Evolutionary conservation across 2,329 filamentous ascomycete genomes (phyloP), one percentile per base, ranked within the genome.

Genomic region (Coccinonectria pachysandricola): DNA sequence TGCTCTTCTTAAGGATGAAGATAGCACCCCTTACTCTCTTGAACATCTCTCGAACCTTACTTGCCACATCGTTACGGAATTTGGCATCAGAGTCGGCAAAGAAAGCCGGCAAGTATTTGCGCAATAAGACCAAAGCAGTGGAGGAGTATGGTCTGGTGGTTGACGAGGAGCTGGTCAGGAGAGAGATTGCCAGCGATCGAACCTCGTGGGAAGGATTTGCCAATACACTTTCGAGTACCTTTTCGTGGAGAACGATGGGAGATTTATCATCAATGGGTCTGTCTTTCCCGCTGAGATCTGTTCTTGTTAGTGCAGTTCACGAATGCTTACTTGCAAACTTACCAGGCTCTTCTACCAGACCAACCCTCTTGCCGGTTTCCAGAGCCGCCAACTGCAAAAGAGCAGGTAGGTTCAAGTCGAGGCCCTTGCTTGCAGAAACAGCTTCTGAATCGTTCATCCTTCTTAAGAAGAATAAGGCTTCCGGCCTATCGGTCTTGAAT

Each of bases 41-140:
- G 32, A 87, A 72, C 50, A 96, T 73, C 41, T 78, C 76, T 35
- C 83, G 78, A 3, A 79, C 74, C 35, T 82, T 71, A 13, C 75
- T 75, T 14, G 88, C 65, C 2, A 92, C 65, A 40, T 93, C 84
- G 31, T 87, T 79, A 30, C 91, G 75, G 39, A 87, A 80, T 43
- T 88, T 85, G 5, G 88, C 77, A 48, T 95, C 86, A 1, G 82
- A 75, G 36, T 95, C 87, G 3, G 84, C 74, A 48, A 92, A 79
- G 37, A 88, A 74, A 10, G 77, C 69, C 1, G 71, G 65, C 4
- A 96, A 56, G 32, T 83, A 74, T 17, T 59, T 62, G 27, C 65
- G 65, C 3, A 96, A 59, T 8, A 79, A 64, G 3, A 57, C 51
- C 3, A 95, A 61, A 0, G 77, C 68, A 7, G 60, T 64, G 0